Evolutionary conservation across 148 eudicot genomes (phyloP).

Genomic region (Cornus kousa): DNA sequence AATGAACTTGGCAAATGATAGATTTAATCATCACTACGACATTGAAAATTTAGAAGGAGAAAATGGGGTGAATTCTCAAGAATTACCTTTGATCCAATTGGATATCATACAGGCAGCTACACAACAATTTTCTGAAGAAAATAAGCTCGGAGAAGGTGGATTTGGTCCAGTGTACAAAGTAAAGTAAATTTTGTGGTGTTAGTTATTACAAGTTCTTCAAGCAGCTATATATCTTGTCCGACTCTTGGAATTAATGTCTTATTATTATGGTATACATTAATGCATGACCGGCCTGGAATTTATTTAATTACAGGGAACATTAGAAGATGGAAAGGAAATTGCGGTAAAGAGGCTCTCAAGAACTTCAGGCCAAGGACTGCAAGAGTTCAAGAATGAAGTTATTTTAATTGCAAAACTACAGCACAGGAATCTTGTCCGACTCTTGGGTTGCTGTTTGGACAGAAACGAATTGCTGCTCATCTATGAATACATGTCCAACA

Average conservation of each 20-base stretch:
- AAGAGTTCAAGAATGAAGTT: conserved; percentile 38
- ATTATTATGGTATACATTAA: too few relatives aligned
- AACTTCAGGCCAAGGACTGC: conserved; percentile 31
- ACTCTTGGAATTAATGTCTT: too few relatives aligned
- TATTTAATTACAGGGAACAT: conserved; percentile 23
- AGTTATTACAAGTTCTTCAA: not conserved
- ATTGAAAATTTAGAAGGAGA: not conserved
- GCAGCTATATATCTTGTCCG: not conserved
- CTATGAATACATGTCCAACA: conserved; percentile 40
- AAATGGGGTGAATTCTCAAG: not conserved
- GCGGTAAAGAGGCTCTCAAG: conserved; percentile 43
- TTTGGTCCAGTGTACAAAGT: conserved; percentile 26
- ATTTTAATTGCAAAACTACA: conserved; percentile 35
- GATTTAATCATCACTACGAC: not conserved
- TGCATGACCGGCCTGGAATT: not conserved
- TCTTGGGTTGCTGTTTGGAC: conserved; percentile 33
- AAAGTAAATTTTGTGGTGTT: not conserved
- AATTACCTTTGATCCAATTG: conserved; percentile 1
- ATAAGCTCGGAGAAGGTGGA: conserved; percentile 30
- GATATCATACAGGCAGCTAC: conserved; percentile 8
- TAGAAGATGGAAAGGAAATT: conserved; percentile 31
- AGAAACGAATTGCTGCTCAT: conserved; percentile 30
- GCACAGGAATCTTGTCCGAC: conserved; percentile 39
- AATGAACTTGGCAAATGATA: not conserved
- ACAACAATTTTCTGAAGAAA: conserved; percentile 17